Conservation (phyloP, 2,329 filamentous ascomycete genomes). For the Colletotrichum coccodes region DNA sequence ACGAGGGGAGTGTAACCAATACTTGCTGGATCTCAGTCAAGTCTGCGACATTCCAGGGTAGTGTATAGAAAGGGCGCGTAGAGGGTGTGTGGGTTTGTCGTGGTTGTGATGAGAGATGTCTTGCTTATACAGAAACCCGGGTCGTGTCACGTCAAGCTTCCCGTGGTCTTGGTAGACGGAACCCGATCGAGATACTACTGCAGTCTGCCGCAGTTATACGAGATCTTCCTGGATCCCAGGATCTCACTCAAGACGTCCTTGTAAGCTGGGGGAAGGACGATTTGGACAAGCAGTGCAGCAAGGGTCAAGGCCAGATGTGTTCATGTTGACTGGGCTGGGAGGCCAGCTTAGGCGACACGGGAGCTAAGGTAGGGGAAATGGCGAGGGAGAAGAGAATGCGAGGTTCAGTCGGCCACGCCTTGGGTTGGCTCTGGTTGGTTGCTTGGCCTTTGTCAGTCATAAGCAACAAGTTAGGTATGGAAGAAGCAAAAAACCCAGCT, state of each 20-base stretch:
- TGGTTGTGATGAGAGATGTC: slow-evolving; percentile 31
- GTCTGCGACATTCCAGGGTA: slow-evolving; percentile 34
- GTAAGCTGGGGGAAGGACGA: slow-evolving; percentile 15
- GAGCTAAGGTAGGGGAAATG: slow-evolving; percentile 16
- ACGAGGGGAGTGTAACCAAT: slow-evolving; percentile 35
- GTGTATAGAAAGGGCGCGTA: slow-evolving; percentile 29
- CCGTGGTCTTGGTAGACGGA: slow-evolving; percentile 35
- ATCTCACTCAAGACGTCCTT: slow-evolving; percentile 27
- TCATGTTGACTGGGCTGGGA: not conserved
- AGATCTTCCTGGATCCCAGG: slow-evolving; percentile 34
- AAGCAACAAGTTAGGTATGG: slow-evolving; percentile 21
- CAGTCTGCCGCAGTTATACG: slow-evolving; percentile 36
- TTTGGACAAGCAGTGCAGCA: slow-evolving; percentile 19
- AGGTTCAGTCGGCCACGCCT: not conserved
- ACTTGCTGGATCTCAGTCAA: slow-evolving; percentile 35
- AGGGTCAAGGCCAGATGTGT: slow-evolving; percentile 12
- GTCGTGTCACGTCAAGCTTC: slow-evolving; percentile 29
- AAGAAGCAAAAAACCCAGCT: slow-evolving; percentile 32
- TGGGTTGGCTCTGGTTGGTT: not conserved
- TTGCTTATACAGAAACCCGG: slow-evolving; percentile 32
- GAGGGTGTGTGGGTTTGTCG: slow-evolving; percentile 21
- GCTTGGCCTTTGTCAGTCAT: slow-evolving; percentile 1
- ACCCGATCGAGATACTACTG: slow-evolving; percentile 34
- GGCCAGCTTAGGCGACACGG: not conserved
- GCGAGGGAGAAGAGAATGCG: slow-evolving; percentile 13